Evolutionary conservation across 257 asterid genomes (phyloP).

Genomic region (Nicotiana sylvestris): DNA sequence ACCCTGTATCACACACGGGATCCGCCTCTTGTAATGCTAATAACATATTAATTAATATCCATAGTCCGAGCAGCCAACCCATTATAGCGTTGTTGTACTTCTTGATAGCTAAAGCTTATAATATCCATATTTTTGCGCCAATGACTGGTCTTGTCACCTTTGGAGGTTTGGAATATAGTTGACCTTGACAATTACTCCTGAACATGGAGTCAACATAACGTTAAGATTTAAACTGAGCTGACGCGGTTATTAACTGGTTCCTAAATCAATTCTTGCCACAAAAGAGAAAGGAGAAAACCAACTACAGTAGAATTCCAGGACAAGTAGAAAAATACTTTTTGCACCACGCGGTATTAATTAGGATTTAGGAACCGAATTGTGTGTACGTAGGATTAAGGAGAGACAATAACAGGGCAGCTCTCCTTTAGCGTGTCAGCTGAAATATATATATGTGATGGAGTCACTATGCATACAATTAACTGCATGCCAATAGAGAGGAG

Average conservation of each 20-base stretch:
- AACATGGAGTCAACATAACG: no score
- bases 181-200: no score
- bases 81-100: neutral
- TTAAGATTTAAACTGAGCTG: neutral
- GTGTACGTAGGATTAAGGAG: neutral
- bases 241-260: neutral
- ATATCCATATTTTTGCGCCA: neutral
- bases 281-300: neutral
- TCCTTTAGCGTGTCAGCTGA: constrained; percentile 44
- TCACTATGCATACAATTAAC: neutral
- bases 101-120: neutral
- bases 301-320: neutral
- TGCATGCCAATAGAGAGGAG: constrained; percentile 40
- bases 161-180: no score
- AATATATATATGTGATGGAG: neutral
- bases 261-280: neutral
- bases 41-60: neutral
- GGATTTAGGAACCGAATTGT: neutral
- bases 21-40: no score
- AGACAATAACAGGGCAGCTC: constrained; percentile 17
- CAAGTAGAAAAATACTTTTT: neutral
- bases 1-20: no score
- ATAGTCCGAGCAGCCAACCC: neutral
- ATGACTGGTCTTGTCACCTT: no score
- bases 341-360: neutral